Percentiles rank a stretch among this genome's conserved stretches.
phyloP scores from a whole-genome alignment of 306 rosid genomes.

The Erythrophleum fordii region DNA sequence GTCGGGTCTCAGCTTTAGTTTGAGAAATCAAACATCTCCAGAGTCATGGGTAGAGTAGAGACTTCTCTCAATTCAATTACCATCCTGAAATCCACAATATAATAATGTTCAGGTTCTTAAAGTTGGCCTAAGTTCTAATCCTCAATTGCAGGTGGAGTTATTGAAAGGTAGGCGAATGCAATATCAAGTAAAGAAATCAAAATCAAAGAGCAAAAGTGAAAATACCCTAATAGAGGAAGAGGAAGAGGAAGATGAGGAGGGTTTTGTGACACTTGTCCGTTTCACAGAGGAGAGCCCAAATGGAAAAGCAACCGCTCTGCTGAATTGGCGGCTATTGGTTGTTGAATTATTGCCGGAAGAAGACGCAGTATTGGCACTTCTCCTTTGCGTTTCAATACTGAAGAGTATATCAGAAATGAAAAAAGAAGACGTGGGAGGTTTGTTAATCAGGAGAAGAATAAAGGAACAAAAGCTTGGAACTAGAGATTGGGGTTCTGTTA shows the following conservation, averaged over 20 bases:
- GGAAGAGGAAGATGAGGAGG: conserved; percentile 58
- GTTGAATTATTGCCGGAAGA: conserved; percentile 84
- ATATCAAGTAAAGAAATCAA: conserved; percentile 51
- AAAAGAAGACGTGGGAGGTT: conserved; percentile 73
- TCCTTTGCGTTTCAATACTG: conserved; percentile 75
- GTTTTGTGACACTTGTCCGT: conserved; percentile 74
- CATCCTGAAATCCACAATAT: conserved; percentile 1
- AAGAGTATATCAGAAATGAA: conserved; percentile 77
- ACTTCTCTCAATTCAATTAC: conserved; percentile 10
- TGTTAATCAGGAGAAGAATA: conserved; percentile 77
- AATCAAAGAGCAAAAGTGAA: conserved; percentile 40
- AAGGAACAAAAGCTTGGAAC: conserved; percentile 66
- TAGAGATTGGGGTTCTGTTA: conserved; percentile 87
- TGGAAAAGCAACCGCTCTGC: conserved; percentile 82
- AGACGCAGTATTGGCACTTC: conserved; percentile 77
- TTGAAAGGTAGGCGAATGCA: conserved; percentile 81
- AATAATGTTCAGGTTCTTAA: conserved; percentile 1
- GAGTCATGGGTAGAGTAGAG: conserved; percentile 63
- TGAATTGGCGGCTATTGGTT: conserved; percentile 81
- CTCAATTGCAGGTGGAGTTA: conserved; percentile 66
- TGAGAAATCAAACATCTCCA: conserved; percentile 55
- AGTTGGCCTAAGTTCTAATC: conserved; percentile 9
- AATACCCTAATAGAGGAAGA: conserved; percentile 27
- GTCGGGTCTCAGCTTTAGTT: conserved; percentile 60
- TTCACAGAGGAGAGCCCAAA: conserved; percentile 68